Evolutionary conservation across 768 basidiomycete genomes (phyloP).

Genomic region (Podaxis sp.): DNA sequence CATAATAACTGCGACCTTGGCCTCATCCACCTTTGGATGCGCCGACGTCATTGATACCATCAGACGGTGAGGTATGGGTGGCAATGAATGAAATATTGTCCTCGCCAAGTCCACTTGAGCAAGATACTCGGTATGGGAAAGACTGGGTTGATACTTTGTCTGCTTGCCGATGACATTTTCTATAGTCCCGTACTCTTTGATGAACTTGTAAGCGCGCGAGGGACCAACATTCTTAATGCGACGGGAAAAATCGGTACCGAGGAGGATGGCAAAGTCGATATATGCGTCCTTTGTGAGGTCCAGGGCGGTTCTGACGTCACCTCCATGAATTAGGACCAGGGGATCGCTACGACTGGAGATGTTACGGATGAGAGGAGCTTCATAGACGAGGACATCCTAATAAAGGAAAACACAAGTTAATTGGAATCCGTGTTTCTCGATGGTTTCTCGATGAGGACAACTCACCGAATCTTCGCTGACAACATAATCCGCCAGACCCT

Average conservation of each 20-base stretch:
- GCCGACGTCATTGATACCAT: constrained; percentile 25
- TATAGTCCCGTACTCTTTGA: constrained; percentile 68
- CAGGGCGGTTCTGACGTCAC: constrained; percentile 56
- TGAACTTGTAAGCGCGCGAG: constrained; percentile 69
- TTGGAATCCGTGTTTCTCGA: constrained; percentile 5
- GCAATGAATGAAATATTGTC: constrained; percentile 61
- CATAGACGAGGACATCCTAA: constrained; percentile 81
- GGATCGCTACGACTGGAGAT: constrained; percentile 60
- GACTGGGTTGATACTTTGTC: constrained; percentile 49
- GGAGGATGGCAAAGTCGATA: constrained; percentile 82
- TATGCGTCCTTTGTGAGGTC: constrained; percentile 55
- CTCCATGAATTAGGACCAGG: constrained; percentile 62
- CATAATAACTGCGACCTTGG: constrained; percentile 43
- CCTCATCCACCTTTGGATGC: constrained; percentile 37
- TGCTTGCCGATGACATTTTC: constrained; percentile 60
- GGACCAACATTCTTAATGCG: constrained; percentile 86
- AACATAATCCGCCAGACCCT: constrained; percentile 82
- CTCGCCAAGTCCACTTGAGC: constrained; percentile 63
- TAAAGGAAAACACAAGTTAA: constrained; percentile 9
- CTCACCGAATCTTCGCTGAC: constrained; percentile 86
- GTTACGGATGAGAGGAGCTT: constrained; percentile 79
- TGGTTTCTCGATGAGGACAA: constrained; percentile 1
- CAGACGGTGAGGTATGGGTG: constrained; percentile 50
- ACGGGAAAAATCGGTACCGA: constrained; percentile 89
- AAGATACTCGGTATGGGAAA: constrained; percentile 53